Evolutionary conservation across 2,329 filamentous ascomycete genomes (phyloP).

Genomic region (Bertia moriformis): DNA sequence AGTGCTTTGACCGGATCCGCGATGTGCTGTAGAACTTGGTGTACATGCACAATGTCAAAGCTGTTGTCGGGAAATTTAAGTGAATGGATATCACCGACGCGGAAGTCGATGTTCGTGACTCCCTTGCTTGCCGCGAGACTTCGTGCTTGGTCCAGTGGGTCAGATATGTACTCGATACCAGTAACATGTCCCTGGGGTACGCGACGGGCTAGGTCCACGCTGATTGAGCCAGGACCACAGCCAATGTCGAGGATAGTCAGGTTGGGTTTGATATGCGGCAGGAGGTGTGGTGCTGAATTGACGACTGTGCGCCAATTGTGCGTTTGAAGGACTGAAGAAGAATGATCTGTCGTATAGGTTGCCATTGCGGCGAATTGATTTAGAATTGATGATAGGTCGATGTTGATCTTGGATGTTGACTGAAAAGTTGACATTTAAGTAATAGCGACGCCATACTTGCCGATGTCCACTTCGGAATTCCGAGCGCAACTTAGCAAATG

Average conservation of each 20-base stretch:
- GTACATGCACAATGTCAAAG: constrained; percentile 45
- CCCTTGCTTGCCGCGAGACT: constrained; percentile 3
- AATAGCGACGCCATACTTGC: too few relatives aligned
- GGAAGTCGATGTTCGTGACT: constrained; percentile 9
- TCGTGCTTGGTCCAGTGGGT: constrained; percentile 15
- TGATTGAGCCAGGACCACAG: constrained; percentile 33
- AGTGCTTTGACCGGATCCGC: constrained; percentile 30
- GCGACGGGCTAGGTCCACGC: constrained; percentile 22
- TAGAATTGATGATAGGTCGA: too few relatives aligned
- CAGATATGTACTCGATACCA: constrained; percentile 20
- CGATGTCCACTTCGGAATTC: too few relatives aligned
- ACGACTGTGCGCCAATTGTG: constrained; percentile 26
- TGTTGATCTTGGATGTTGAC: too few relatives aligned
- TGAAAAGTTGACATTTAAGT: too few relatives aligned
- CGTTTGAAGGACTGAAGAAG: constrained; percentile 17
- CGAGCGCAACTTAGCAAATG: too few relatives aligned
- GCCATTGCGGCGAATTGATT: too few relatives aligned
- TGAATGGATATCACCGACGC: constrained; percentile 7
- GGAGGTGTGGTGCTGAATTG: constrained; percentile 24
- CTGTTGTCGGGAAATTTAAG: constrained; percentile 24
- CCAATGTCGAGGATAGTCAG: constrained; percentile 29
- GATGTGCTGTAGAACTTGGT: constrained; percentile 43
- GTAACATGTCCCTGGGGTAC: constrained; percentile 21
- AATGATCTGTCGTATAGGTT: constrained; percentile 22
- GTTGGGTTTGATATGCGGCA: constrained; percentile 21